phyloP scores from a whole-genome alignment of 306 rosid species.

The Cicer pinnatifidum region DNA sequence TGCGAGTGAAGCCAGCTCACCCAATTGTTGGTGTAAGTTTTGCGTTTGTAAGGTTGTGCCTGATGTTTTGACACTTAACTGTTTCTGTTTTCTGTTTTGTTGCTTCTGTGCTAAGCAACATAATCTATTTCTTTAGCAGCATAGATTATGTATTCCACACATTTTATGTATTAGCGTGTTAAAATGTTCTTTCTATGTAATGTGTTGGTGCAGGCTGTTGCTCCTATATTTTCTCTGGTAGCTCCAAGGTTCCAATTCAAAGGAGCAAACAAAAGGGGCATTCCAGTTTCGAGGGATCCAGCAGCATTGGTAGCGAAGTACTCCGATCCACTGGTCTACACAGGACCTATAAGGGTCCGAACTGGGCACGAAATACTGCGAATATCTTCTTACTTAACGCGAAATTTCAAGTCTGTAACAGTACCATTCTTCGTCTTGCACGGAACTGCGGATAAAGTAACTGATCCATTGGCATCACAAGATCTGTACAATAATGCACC shows the following conservation, averaged over 20 bases:
- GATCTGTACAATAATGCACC: slow-evolving; percentile 84
- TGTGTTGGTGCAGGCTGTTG: slow-evolving; percentile 69
- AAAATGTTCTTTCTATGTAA: slow-evolving; percentile 3
- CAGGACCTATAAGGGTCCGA: slow-evolving; percentile 95
- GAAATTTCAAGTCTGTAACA: slow-evolving; percentile 72
- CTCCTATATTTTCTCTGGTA: slow-evolving; percentile 84
- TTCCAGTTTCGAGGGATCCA: slow-evolving; percentile 97
- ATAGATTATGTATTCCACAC: not conserved
- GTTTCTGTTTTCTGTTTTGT: slow-evolving; percentile 24
- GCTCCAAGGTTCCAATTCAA: slow-evolving; percentile 89
- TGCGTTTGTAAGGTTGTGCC: slow-evolving; percentile 17
- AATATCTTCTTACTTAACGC: slow-evolving; percentile 68
- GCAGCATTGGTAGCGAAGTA: slow-evolving; percentile 89
- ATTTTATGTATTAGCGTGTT: not conserved
- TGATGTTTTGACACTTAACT: not conserved
- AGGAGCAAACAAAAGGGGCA: slow-evolving; percentile 98
- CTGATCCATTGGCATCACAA: slow-evolving; percentile 89
- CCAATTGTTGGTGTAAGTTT: slow-evolving; percentile 86
- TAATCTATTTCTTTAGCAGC: too few relatives aligned
- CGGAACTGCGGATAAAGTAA: slow-evolving; percentile 95
- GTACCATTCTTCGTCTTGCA: slow-evolving; percentile 97
- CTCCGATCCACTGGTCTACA: slow-evolving; percentile 94
- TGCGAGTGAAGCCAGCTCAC: slow-evolving; percentile 94
- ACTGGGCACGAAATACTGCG: slow-evolving; percentile 95
- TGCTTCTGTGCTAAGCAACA: not conserved